Base-by-base conservation (phyloP, 805 yeast genomes). In the Metschnikowia anglica region DNA sequence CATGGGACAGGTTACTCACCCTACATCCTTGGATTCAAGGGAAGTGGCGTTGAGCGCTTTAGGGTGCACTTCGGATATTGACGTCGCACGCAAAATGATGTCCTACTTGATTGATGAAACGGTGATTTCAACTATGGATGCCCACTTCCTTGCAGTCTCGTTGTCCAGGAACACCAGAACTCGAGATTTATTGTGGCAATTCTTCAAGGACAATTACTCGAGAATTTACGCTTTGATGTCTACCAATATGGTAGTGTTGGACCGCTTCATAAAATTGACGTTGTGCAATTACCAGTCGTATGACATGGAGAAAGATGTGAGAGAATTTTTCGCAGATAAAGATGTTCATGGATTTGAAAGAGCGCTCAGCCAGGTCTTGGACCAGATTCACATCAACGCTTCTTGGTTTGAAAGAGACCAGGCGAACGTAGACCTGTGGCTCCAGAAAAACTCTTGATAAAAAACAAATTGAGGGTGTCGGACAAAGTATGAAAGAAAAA, bases 11-110 rank as follows among this genome's bases (percentile, higher is more conserved):
- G 74, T 74, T 21, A 57, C 62, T 8, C 48, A 60, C 10, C 85
- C 88, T 8, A 55, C 73, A 2, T 62, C 84, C 5, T 70, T 80
- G 39, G 86, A 81, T 58, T 73, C 78, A 2, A 59, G 81, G 39
- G 88, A 82, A 59, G 65, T 75, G 38, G 80, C 84, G 0, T 62
- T 81, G 19, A 56, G 58, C n/a, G 75, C 86, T 0, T 60, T 82
- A 34, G 86, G 87, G 1, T 59, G 65, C 13, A 65, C 74, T 16
- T 50, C 63, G 27, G 66, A 69, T 23, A 52, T 57, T 8, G 63
- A 59, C 11, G 63, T 68, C 21, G 62, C 77, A 19, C 52, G 28
- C 1, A 56, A 57, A 36, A 60, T 77, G 36, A 51, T 80, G n/a
- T 58, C 51, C 0, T 53, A 70, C 44, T 58, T 79, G 24, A 56